Evolutionary conservation across 2,329 filamentous ascomycete genomes (phyloP), one percentile per base, ranked within the genome.

Genomic region (Penicillium sp.): DNA sequence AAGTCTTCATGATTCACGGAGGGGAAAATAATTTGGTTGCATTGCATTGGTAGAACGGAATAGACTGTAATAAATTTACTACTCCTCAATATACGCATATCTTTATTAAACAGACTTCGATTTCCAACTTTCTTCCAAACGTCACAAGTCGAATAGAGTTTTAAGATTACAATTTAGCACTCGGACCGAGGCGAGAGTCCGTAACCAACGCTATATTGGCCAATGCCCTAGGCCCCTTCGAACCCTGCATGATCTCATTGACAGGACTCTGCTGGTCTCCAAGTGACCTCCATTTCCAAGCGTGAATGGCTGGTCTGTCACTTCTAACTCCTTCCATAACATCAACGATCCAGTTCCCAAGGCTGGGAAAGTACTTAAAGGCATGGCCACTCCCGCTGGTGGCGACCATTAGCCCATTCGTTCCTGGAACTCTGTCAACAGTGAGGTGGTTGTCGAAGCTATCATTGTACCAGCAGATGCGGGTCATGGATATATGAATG

Each of bases 331-430:
- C 72, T 59, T 78, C 71, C 7, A 84, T 65, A n/a, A 77, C 75
- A 59, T 83, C 77, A 0, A 80, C 74, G 12, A 85, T 78, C 59
- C 74, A 76, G 35, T 79, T 77, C 1, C 83, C 83, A 61, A 86
- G 77, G 3, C 80, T 79, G 0, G 83, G 83, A 11, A 71, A 64
- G 58, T 83, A 86, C 62, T 86, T 86, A 67, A 85, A 86, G 0
- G 75, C 84, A 66, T 86, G 84, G 0, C 84, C 84, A 35, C 78
- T 81, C 0, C 84, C 85, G 0, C 82, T 84, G 0, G 83, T 86
- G 2, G 83, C 83, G 0, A 86, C 75, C 63, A 85, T 81, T 0
- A 87, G 64, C 0, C 79, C 77, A n/a, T 68, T 65, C 60, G 77
- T 80, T 16, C 62, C 68, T 0, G 81, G 81, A 49, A 83, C 78